Evolutionary conservation across 371 early-diverging fungal genomes (phyloP).

Genomic region (Rhizopus arrhizus): DNA sequence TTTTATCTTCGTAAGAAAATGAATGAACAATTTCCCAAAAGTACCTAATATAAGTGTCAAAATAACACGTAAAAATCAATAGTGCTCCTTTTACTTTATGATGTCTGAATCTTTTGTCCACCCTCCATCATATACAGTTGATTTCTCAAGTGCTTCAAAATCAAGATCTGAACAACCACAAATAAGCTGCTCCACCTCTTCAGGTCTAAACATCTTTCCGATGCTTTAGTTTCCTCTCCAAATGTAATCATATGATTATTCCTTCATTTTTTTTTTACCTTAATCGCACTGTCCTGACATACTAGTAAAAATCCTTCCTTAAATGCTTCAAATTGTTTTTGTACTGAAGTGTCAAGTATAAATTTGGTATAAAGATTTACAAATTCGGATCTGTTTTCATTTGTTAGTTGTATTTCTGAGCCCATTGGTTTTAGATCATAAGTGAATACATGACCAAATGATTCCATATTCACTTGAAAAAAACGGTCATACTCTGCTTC

Average conservation of each 20-base stretch:
- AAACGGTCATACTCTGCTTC: conserved; percentile 63
- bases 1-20: conserved; percentile 83
- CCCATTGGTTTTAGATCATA: conserved; percentile 66
- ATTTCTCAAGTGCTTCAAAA: conserved; percentile 78
- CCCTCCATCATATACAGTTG: conserved; percentile 90
- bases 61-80: neutral
- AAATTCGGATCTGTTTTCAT: conserved; percentile 67
- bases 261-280: conserved; percentile 32
- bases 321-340: conserved; percentile 85
- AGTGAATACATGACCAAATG: conserved; percentile 64
- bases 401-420: conserved; percentile 61
- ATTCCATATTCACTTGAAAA: conserved; percentile 74
- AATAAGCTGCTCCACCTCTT: conserved; percentile 95
- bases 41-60: conserved; percentile 27
- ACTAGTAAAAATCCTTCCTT: conserved; percentile 89
- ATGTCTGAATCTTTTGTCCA: conserved; percentile 68
- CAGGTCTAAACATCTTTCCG: conserved; percentile 80
- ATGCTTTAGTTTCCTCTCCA: neutral
- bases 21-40: conserved; percentile 96
- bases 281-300: conserved; percentile 80
- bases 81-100: conserved; percentile 48
- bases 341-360: conserved; percentile 72
- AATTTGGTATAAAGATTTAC: conserved; percentile 75
- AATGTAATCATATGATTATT: neutral
- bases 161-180: conserved; percentile 92